Evolutionary conservation across 2,329 filamentous ascomycete genomes (phyloP).

Genomic region (Tolypocladium guangdongense): DNA sequence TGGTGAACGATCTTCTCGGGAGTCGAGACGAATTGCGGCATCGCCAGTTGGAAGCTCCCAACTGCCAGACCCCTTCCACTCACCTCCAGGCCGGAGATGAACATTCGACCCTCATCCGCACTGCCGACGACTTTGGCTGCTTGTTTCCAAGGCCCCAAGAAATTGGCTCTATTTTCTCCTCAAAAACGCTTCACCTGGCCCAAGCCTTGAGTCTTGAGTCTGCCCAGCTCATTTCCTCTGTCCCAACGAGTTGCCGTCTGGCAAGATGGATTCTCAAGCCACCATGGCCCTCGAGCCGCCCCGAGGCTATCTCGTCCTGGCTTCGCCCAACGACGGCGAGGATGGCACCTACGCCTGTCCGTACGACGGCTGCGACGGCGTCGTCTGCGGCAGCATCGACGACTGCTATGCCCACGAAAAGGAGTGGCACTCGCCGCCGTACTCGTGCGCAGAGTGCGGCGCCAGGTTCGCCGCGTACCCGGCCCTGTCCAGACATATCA

Average conservation of each 20-base stretch:
- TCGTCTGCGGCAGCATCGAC: neutral
- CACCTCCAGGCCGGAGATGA: too few species aligned
- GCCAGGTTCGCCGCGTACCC: neutral
- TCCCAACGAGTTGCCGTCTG: neutral
- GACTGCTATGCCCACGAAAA: neutral
- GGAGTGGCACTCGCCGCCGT: neutral
- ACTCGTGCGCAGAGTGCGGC: neutral
- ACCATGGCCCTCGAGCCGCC: neutral
- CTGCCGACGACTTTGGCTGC: neutral
- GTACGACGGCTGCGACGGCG: neutral
- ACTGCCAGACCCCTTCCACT: too few species aligned
- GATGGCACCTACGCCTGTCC: neutral
- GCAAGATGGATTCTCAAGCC: neutral
- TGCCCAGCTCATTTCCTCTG: neutral
- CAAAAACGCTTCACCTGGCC: too few species aligned
- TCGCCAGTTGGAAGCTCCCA: too few species aligned
- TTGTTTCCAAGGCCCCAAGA: too few species aligned
- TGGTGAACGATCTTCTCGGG: neutral
- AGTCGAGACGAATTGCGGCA: neutral
- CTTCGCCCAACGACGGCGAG: constrained; percentile 1
- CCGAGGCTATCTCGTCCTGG: neutral
- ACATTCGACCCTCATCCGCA: neutral
- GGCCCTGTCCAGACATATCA: neutral
- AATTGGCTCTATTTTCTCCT: too few species aligned
- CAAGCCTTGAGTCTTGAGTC: neutral